A percentile compares a stretch with the other conserved stretches of the same genome.
These are phyloP conservation scores for Friedmanniomyces simplex DNA, from an alignment of 495 filamentous ascomycete species.

Conservation along the genomic window DNA sequence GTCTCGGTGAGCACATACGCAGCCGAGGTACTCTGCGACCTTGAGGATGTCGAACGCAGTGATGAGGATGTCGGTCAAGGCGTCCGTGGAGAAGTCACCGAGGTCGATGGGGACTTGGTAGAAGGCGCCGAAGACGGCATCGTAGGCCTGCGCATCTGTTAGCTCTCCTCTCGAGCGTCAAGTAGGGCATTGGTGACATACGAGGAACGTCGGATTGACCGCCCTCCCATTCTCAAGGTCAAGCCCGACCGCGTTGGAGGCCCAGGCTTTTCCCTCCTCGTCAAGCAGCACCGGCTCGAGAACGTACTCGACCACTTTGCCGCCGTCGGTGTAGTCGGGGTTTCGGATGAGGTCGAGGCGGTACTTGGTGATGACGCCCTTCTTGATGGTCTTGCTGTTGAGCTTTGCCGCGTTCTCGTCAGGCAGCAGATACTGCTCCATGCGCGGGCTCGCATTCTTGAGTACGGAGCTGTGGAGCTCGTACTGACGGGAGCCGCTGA, in stretches of 20 bases:
- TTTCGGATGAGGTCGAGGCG: constrained; percentile 19
- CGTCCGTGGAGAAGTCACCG: constrained; percentile 15
- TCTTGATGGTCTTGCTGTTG: constrained; percentile 4
- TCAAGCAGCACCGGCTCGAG: constrained; percentile 13
- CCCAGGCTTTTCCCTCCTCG: not conserved
- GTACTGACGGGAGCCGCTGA: constrained; percentile 19
- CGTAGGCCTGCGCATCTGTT: constrained; percentile 8
- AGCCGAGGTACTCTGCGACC: constrained; percentile 34
- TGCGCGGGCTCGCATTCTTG: not conserved
- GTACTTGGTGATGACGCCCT: constrained; percentile 21
- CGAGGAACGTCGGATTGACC: not conserved
- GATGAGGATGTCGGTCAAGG: constrained; percentile 20
- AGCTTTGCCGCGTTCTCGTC: constrained; percentile 10
- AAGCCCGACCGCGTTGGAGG: not conserved
- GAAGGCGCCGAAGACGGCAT: constrained; percentile 33
- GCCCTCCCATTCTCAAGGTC: constrained; percentile 13
- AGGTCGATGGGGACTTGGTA: constrained; percentile 31
- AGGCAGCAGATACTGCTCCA: not conserved
- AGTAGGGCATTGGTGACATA: not conserved
- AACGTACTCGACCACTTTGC: constrained; percentile 6
- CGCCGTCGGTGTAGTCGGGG: not conserved
- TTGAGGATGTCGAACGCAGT: constrained; percentile 31
- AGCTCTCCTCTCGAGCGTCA: not conserved
- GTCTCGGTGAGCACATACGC: not conserved
- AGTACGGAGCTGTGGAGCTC: constrained; percentile 23